Base-by-base conservation (phyloP, 163 green algal species). In the Scenedesmus sp. region DNA sequence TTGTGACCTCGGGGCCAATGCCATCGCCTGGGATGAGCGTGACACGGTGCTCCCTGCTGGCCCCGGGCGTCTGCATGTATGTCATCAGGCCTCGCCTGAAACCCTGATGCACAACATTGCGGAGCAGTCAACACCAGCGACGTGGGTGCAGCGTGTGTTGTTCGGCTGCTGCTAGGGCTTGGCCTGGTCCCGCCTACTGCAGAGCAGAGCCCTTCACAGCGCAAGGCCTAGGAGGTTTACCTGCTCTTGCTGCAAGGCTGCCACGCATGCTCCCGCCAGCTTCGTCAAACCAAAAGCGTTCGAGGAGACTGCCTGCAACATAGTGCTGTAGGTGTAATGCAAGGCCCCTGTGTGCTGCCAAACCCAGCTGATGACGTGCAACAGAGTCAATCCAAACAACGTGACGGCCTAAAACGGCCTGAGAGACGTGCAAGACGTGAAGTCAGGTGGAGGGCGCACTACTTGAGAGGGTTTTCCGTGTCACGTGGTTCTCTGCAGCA, bases 21-120 rank as follows among this genome's bases (percentile, higher is more conserved):
- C 96, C 96, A 56, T 97, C 96, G 7, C 96, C 96, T n/a, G 95
- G 96, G 42, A 97, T 96, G 22, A 97, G 93, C 16, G 96, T 97
- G 4, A 97, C 95, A 40, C 61, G 80, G 43, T 96, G 93, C 30
- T 92, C 68, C 15, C 82, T 84, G 30, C 91, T 95, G 81, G 96
- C 93, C 0, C 95, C 96, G 0, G 95, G 95, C 37, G 65, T 93
- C 2, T 95, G 96, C 61, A 98, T 94, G 85, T 98, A 98, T 5
- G 94, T 97, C 79, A 97, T 93, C 20, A 95, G 73, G 53, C 80
- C 46, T 6, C 94, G 89, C 10, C 24, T 46, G 82, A 35, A 44
- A 12, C 51, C 82, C 82, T 87, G 82, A 59, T 59, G 22, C 78
- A 59, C 43, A 0, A 5, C 42, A 35, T 43, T 35, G 5, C 43